These are phyloP conservation scores for Calonectria ilicicola DNA, from an alignment of 2,329 filamentous ascomycete species.

Conservation along the genomic window DNA sequence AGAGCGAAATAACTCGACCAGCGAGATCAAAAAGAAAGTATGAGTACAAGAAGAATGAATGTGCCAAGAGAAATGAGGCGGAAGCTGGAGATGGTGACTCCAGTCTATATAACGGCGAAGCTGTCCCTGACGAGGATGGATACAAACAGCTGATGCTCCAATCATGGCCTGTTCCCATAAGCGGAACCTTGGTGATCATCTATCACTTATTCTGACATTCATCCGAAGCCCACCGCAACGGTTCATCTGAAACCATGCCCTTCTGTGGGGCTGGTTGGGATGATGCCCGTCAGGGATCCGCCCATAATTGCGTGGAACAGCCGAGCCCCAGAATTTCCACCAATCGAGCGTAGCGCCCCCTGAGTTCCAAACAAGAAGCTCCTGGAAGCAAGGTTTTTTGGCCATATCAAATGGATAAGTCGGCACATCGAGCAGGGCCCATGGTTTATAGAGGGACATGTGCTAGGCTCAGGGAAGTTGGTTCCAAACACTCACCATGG, in stretches of 20 bases:
- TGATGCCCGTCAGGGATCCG: neutral
- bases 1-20: conserved; percentile 3
- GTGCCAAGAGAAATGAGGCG: neutral
- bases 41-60: neutral
- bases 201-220: neutral
- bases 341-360: conserved; percentile 9
- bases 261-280: neutral
- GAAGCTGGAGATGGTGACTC: neutral
- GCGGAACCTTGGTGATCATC: neutral
- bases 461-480: neutral
- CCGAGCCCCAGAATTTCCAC: neutral
- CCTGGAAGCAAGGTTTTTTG: neutral
- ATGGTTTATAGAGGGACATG: neutral
- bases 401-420: neutral
- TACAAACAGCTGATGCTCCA: neutral
- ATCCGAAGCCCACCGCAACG: neutral
- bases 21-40: conserved; percentile 1
- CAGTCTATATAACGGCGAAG: neutral
- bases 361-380: conserved; percentile 14
- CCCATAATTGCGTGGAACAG: conserved; percentile 7
- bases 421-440: neutral
- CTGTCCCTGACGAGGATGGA: neutral
- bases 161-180: neutral
- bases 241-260: conserved; percentile 3
- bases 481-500: neutral